Conservation (phyloP, 345 rosid species). For the Garcia nutans region DNA sequence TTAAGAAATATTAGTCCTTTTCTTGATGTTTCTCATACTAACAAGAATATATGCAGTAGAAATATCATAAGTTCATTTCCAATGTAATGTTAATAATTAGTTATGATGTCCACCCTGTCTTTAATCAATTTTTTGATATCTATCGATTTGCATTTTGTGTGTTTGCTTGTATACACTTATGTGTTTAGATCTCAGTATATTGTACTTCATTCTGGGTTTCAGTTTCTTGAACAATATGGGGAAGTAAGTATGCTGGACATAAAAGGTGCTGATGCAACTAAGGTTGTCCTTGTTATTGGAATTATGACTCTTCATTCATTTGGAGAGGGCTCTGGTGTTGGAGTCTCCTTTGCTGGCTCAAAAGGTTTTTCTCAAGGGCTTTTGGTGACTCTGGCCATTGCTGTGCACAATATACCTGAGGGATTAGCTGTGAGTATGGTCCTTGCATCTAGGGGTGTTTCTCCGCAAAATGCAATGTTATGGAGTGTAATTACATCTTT, state of each 20-base stretch:
- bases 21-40: background rate
- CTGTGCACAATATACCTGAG: slow-evolving; percentile 97
- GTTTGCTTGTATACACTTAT: background rate
- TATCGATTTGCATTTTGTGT: background rate
- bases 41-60: background rate
- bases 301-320: slow-evolving; percentile 99
- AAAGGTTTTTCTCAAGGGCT: slow-evolving; percentile 98
- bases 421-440: slow-evolving; percentile 99
- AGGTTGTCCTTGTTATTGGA: slow-evolving; percentile 94
- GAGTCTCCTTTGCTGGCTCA: slow-evolving; percentile 98
- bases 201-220: slow-evolving; percentile 27
- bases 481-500: slow-evolving; percentile 98
- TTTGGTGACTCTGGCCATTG: slow-evolving; percentile 93
- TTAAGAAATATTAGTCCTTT: background rate
- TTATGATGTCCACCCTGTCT: background rate
- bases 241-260: slow-evolving; percentile 99
- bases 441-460: slow-evolving; percentile 96
- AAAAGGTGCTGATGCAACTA: slow-evolving; percentile 92
- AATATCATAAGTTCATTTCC: background rate
- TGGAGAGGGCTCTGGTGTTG: slow-evolving; percentile 99
- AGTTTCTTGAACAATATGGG: slow-evolving; percentile 93
- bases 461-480: slow-evolving; percentile 98
- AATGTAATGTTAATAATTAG: background rate
- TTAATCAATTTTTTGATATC: background rate
- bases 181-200: slow-evolving; percentile 1